Evolutionary conservation across 2,329 filamentous ascomycete genomes (phyloP).

Genomic region (Lasiodiplodia citricola): DNA sequence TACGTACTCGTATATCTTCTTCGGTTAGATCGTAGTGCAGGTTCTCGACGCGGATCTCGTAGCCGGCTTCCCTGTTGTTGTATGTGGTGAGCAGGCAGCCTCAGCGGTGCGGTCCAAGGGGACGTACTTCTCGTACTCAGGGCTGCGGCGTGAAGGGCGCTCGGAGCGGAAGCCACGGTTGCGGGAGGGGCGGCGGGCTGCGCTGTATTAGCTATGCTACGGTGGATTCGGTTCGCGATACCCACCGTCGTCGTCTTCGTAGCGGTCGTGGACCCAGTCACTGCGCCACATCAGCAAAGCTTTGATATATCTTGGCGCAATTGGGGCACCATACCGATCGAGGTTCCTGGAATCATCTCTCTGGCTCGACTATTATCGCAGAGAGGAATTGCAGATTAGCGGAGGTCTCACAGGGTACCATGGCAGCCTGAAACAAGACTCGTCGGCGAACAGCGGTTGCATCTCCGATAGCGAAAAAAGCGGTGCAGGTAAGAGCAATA

Average conservation of each 20-base stretch:
- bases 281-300: slow-evolving; percentile 50
- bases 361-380: slow-evolving; percentile 39
- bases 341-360: slow-evolving; percentile 67
- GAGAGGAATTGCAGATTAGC: slow-evolving; percentile 45
- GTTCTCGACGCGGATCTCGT: slow-evolving; percentile 84
- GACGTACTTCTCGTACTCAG: slow-evolving; percentile 17
- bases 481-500: slow-evolving; percentile 27
- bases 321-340: slow-evolving; percentile 63
- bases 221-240: slow-evolving; percentile 30
- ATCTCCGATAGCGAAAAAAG: slow-evolving; percentile 32
- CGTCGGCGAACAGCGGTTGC: slow-evolving; percentile 37
- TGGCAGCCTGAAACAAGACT: slow-evolving; percentile 35
- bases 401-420: slow-evolving; percentile 31
- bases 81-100: not conserved
- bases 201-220: slow-evolving; percentile 25
- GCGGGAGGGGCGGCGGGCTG: slow-evolving; percentile 31
- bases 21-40: slow-evolving; percentile 90
- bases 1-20: slow-evolving; percentile 75
- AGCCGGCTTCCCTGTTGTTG: slow-evolving; percentile 60
- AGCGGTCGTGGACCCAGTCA: slow-evolving; percentile 95
- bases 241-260: slow-evolving; percentile 66
- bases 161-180: slow-evolving; percentile 31
- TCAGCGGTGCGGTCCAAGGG: not conserved
- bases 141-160: slow-evolving; percentile 34
- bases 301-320: slow-evolving; percentile 29